phyloP scores from a whole-genome alignment of 2,329 filamentous ascomycete genomes.

The Trichoderma guizhouense region DNA sequence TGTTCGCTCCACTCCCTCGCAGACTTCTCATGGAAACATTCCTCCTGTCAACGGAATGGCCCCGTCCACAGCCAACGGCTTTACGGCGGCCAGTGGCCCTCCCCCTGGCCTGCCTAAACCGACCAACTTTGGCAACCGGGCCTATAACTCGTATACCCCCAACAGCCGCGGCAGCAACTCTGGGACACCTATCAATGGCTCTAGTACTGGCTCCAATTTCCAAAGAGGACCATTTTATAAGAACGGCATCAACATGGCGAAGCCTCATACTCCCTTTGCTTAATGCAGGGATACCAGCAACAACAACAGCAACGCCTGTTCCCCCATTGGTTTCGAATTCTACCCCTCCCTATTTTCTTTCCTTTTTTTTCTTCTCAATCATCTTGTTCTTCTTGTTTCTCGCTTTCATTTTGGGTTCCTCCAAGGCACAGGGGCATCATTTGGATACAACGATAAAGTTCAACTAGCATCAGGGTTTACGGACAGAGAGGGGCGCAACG shows the following conservation, averaged over 20 bases:
- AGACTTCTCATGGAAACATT: constrained; percentile 40
- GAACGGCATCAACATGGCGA: neutral
- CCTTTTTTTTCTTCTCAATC: neutral
- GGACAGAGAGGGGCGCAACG: neutral
- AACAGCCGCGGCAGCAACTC: neutral
- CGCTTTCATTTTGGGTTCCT: neutral
- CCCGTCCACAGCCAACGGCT: constrained; percentile 53
- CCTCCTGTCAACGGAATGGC: constrained; percentile 59
- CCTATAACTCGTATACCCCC: neutral
- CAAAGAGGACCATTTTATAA: neutral
- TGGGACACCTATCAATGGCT: neutral
- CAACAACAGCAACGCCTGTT: neutral
- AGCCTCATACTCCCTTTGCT: neutral
- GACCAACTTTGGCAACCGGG: constrained; percentile 57
- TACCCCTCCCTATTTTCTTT: neutral
- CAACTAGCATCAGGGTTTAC: neutral
- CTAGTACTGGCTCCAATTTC: neutral
- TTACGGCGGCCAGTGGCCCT: constrained; percentile 68
- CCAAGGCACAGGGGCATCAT: neutral
- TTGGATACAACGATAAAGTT: constrained; percentile 13
- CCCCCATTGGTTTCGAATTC: neutral
- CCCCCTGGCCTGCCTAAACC: constrained; percentile 78
- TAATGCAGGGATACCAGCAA: neutral
- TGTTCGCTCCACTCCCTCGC: constrained; percentile 62
- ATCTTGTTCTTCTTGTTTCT: neutral